Conservation (phyloP, 208 protist genomes). For the Acanthamoeba lenticulata region DNA sequence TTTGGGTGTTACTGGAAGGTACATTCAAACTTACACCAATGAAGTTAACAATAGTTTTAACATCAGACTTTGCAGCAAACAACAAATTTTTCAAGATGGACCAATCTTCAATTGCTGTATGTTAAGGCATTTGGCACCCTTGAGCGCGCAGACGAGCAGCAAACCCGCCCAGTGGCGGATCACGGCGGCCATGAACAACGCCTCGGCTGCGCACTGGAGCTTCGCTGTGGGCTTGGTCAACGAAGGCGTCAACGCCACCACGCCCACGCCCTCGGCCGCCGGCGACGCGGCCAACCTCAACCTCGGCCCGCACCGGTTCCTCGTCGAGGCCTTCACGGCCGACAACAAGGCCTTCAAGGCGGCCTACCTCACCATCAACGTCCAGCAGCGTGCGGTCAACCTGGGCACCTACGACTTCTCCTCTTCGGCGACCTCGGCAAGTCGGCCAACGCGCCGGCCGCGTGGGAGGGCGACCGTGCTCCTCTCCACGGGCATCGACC, state of each 20-base stretch:
- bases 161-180: neutral
- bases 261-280: neutral
- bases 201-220: neutral
- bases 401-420: neutral
- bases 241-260: neutral
- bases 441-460: too few species aligned
- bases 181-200: neutral
- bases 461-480: neutral
- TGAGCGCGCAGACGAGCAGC: neutral
- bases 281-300: too few species aligned
- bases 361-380: neutral
- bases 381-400: neutral
- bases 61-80: too few species aligned
- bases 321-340: neutral
- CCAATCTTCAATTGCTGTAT: too few species aligned
- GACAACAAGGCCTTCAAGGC: neutral
- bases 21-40: too few species aligned
- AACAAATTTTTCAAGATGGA: too few species aligned
- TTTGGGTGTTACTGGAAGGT: too few species aligned
- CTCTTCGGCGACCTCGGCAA: too few species aligned
- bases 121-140: too few species aligned
- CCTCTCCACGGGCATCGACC: neutral
- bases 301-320: neutral
- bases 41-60: too few species aligned
- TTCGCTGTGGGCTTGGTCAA: neutral